Conservation (phyloP, 768 basidiomycete genomes). For the Termitomyces sp. region DNA sequence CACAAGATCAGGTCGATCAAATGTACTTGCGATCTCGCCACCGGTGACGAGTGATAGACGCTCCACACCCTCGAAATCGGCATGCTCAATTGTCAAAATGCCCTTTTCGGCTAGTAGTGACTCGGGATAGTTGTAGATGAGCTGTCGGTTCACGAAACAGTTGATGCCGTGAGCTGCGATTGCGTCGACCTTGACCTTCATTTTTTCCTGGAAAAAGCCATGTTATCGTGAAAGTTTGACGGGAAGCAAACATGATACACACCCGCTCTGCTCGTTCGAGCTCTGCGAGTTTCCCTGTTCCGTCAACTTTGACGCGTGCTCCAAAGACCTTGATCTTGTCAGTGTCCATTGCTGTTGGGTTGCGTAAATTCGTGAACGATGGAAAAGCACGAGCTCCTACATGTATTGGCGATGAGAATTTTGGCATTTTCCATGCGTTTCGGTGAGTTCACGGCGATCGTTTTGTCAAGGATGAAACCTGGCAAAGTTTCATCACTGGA, state of each 20-base stretch:
- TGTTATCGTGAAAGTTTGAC: too few species aligned
- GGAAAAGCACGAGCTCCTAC: constrained; percentile 41
- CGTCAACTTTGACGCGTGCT: constrained; percentile 91
- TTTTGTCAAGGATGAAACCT: constrained; percentile 98
- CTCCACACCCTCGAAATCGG: constrained; percentile 99
- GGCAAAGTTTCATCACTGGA: not conserved
- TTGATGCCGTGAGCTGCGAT: constrained; percentile 96
- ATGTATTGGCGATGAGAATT: constrained; percentile 97
- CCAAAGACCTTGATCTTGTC: constrained; percentile 99
- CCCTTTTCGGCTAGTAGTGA: constrained; percentile 92
- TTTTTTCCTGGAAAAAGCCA: constrained; percentile 77
- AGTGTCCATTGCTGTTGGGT: constrained; percentile 86
- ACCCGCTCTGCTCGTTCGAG: constrained; percentile 94
- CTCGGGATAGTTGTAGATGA: constrained; percentile 99
- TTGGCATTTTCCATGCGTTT: constrained; percentile 94
- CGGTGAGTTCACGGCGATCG: constrained; percentile 90
- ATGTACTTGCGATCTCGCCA: constrained; percentile 95
- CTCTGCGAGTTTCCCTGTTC: constrained; percentile 96
- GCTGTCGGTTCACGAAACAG: constrained; percentile 95
- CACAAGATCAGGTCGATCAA: constrained; percentile 88
- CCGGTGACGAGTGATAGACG: constrained; percentile 94
- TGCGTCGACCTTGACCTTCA: constrained; percentile 96
- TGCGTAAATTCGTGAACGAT: constrained; percentile 24
- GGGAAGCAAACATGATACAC: constrained; percentile 17
- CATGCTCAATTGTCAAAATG: constrained; percentile 96